Evolutionary conservation across 2,329 filamentous ascomycete species (phyloP), one percentile per base, ranked within the genome.

Genomic region (Annulohypoxylon truncatum): DNA sequence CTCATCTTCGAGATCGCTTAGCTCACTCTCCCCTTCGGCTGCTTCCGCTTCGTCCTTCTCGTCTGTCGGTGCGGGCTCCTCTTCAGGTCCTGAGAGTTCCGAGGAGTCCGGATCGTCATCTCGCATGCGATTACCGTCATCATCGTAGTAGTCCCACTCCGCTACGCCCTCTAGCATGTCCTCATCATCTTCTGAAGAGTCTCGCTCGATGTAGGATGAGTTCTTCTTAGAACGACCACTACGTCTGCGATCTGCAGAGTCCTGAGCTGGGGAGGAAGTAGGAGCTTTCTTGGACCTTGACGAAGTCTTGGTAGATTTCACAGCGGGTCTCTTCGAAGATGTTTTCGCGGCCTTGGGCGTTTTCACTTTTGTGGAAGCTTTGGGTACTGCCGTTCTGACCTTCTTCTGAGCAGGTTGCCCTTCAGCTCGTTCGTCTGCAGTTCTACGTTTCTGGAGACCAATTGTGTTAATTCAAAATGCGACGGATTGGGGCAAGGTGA

Each of bases 81-180:
- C 74, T 15, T 75, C 73, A 2, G 59, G 68, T n/a, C 76, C 73
- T 3, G 75, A 71, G 10, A 71, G 51, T n/a, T 64, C 67, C 1
- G 72, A 72, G 9, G 68, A 71, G 20, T 74, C 70, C 26, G 75
- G 67, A 33, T 74, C 74, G 38, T 74, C 71, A 15, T 72, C 68
- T 26, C 70, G 61, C 31, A 73, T 50, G 13, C 74, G 76, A 18
- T 79, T 78, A 15, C 77, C 79, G 2, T 77, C 74, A 2, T 79
- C 70, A n/a, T 80, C 77, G 12, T 76, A 78, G 50, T 89, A 89
- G 22, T 85, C 80, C 87, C 87, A 89, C 73, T 86, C 79, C 0
- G 86, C 85, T 4, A 89, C 87, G 1, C 87, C 87, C 48, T 87
- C 82, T 22, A 87, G 78, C 87, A 89, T 89, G 74, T 89, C 87